These are phyloP conservation scores for Naganishia onofrii DNA, from an alignment of 768 basidiomycete species.

Conservation along the genomic window DNA sequence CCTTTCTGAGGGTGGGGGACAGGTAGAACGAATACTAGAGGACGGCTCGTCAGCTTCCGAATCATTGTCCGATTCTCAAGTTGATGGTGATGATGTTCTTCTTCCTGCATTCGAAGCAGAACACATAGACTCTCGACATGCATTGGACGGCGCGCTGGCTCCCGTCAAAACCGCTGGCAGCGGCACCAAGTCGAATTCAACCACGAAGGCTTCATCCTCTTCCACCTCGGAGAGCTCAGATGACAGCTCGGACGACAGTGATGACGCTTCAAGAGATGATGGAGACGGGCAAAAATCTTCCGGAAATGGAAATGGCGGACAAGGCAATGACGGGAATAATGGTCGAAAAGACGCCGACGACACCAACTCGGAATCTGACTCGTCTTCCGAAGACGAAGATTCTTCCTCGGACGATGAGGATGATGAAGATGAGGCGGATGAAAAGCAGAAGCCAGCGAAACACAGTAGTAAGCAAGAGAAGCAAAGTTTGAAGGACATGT, in stretches of 20 bases:
- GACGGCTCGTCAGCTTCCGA: background rate
- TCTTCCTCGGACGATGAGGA: slow-evolving; percentile 14
- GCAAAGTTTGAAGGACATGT: slow-evolving; percentile 38
- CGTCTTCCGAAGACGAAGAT: background rate
- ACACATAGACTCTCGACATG: background rate
- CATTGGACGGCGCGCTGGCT: background rate
- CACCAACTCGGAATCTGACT: slow-evolving; percentile 4
- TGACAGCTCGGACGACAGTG: slow-evolving; percentile 7
- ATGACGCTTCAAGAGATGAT: background rate
- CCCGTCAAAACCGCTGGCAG: background rate
- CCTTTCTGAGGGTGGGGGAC: background rate
- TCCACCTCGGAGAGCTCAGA: background rate
- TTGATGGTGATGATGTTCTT: background rate
- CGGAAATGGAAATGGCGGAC: background rate
- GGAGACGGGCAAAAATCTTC: background rate
- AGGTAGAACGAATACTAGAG: background rate
- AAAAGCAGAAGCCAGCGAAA: background rate
- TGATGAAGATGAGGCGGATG: slow-evolving; percentile 3
- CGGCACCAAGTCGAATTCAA: background rate
- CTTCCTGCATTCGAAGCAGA: background rate
- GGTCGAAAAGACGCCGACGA: slow-evolving; percentile 13
- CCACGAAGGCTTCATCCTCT: background rate
- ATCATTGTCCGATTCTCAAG: background rate
- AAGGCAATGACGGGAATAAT: background rate
- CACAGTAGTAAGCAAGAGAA: slow-evolving; percentile 3